Evolutionary conservation across 1,284 basidiomycete genomes (phyloP).

Genomic region (Exobasidium rhododendri): DNA sequence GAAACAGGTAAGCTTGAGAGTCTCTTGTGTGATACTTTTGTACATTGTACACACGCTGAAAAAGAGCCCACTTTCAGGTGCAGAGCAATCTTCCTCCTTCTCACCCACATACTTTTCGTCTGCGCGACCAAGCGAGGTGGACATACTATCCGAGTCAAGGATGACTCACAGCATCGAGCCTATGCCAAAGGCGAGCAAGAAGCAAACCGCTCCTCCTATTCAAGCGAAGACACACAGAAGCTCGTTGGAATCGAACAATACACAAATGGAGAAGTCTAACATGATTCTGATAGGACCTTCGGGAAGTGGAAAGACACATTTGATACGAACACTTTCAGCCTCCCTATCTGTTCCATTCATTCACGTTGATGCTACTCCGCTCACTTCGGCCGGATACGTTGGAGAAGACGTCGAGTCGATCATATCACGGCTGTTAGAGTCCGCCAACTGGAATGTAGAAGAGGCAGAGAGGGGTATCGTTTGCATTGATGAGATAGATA

Average conservation of each 20-base stretch:
- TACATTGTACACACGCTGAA: too few relatives aligned
- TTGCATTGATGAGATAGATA: constrained; percentile 94
- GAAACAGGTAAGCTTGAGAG: background rate
- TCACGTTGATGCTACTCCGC: constrained; percentile 36
- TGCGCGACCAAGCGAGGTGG: background rate
- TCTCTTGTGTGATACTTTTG: constrained; percentile 1
- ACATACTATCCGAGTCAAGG: background rate
- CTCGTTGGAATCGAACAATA: too few relatives aligned
- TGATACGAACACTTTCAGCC: constrained; percentile 31
- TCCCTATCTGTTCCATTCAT: constrained; percentile 40
- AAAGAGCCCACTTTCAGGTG: too few relatives aligned
- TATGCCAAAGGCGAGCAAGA: too few relatives aligned
- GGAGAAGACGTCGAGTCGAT: constrained; percentile 43
- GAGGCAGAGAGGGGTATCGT: constrained; percentile 62
- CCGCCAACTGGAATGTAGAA: constrained; percentile 27
- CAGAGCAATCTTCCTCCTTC: background rate
- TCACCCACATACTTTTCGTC: background rate
- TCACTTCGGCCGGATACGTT: constrained; percentile 42
- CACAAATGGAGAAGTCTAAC: constrained; percentile 12
- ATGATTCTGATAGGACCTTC: constrained; percentile 20
- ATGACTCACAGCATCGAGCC: too few relatives aligned
- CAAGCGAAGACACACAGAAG: too few relatives aligned
- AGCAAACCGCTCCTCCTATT: too few relatives aligned
- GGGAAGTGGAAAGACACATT: constrained; percentile 32
- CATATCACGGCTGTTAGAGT: constrained; percentile 28